phyloP scores from a whole-genome alignment of 2,329 filamentous ascomycete genomes.

The Penicillium sp. region DNA sequence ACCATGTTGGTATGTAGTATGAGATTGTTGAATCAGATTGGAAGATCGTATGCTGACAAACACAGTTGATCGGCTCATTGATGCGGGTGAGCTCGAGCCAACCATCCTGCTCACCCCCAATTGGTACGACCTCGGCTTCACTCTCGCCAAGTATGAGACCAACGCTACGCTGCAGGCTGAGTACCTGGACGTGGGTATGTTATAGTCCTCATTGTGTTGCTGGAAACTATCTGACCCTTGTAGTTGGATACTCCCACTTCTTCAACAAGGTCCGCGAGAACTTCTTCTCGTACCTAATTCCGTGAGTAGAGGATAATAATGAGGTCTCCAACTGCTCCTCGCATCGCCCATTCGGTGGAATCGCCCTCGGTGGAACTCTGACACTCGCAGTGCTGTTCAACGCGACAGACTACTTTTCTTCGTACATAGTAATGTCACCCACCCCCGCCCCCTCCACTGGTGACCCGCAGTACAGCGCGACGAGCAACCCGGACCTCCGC shows the following conservation, averaged over 20 bases:
- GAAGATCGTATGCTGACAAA: neutral
- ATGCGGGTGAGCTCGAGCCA: neutral
- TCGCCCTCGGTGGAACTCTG: neutral
- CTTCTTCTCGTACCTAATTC: neutral
- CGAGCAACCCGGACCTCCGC: neutral
- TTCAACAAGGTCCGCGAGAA: neutral
- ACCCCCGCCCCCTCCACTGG: neutral
- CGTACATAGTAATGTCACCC: neutral
- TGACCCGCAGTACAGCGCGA: neutral
- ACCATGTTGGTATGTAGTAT: neutral
- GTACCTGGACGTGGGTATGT: neutral
- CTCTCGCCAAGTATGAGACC: neutral
- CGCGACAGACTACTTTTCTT: neutral
- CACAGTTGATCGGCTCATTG: neutral
- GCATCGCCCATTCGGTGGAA: neutral
- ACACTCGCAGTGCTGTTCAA: neutral
- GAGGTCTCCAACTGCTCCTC: neutral
- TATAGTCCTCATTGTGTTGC: neutral
- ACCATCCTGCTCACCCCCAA: neutral
- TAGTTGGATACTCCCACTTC: neutral
- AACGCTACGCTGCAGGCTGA: neutral
- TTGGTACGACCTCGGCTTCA: neutral
- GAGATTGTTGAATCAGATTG: neutral
- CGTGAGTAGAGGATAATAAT: neutral
- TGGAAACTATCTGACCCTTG: neutral